Conservation (phyloP, 768 basidiomycete species). For the Amanita polypyramis region DNA sequence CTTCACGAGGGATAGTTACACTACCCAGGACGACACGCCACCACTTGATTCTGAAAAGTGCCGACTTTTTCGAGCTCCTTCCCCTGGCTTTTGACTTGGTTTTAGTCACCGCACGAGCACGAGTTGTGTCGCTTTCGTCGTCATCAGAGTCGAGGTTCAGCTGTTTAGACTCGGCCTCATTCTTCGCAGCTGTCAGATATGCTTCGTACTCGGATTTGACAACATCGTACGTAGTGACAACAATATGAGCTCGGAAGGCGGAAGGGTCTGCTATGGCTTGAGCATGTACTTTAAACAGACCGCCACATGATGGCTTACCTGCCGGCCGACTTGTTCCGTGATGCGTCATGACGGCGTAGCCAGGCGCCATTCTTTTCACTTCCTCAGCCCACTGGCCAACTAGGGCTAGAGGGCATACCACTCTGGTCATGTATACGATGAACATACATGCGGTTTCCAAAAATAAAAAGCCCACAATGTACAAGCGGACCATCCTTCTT, state of each 20-base stretch:
- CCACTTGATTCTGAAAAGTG: slow-evolving; percentile 75
- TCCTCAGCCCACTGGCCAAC: slow-evolving; percentile 90
- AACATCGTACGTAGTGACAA: slow-evolving; percentile 83
- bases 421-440: slow-evolving; percentile 31
- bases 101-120: neutral
- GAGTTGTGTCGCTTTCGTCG: slow-evolving; percentile 6
- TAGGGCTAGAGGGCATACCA: slow-evolving; percentile 80
- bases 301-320: slow-evolving; percentile 27
- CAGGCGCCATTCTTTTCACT: slow-evolving; percentile 58
- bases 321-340: slow-evolving; percentile 70
- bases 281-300: neutral
- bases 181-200: slow-evolving; percentile 38
- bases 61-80: slow-evolving; percentile 25
- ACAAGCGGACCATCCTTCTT: slow-evolving; percentile 58
- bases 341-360: slow-evolving; percentile 67
- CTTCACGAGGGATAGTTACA: slow-evolving; percentile 6
- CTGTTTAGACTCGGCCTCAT: slow-evolving; percentile 42
- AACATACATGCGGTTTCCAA: neutral
- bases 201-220: slow-evolving; percentile 69
- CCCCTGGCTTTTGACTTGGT: slow-evolving; percentile 1
- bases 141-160: slow-evolving; percentile 24
- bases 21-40: slow-evolving; percentile 78
- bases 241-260: slow-evolving; percentile 49
- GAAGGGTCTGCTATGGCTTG: slow-evolving; percentile 35
- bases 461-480: slow-evolving; percentile 47